A percentile compares a stretch with the other conserved stretches of the same genome.
These are phyloP conservation scores for Colletotrichum sp. DNA, from an alignment of 2,329 filamentous ascomycete genomes.

Conservation along the genomic window DNA sequence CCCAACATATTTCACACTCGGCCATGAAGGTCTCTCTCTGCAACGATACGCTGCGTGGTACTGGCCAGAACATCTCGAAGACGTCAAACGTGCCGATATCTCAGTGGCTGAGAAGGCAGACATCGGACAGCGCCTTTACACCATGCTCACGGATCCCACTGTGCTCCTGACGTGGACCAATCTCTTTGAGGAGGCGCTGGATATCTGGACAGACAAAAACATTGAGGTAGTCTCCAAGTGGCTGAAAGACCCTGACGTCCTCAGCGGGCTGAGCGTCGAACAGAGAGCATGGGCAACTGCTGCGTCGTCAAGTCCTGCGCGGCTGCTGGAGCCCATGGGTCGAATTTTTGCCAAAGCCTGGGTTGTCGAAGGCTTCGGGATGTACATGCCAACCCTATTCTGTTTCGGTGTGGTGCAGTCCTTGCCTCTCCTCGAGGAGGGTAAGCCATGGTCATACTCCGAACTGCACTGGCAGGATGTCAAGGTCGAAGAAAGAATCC, in stretches of 20 bases:
- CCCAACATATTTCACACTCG: conserved; percentile 8
- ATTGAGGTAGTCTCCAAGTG: conserved; percentile 39
- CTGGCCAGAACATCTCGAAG: conserved; percentile 47
- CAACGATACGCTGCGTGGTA: conserved; percentile 47
- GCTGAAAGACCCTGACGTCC: conserved; percentile 38
- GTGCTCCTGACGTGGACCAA: conserved; percentile 45
- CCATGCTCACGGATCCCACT: conserved; percentile 41
- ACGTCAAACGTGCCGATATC: conserved; percentile 33
- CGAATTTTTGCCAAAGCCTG: conserved; percentile 42
- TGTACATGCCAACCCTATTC: conserved; percentile 43
- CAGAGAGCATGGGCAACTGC: conserved; percentile 34
- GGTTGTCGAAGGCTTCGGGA: conserved; percentile 37
- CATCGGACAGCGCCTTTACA: conserved; percentile 36
- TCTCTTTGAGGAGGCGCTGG: conserved; percentile 46
- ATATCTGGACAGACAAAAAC: conserved; percentile 44
- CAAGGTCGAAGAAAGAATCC: conserved; percentile 36
- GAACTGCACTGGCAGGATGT: conserved; percentile 41
- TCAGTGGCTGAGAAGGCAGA: conserved; percentile 32
- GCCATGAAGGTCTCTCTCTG: conserved; percentile 23
- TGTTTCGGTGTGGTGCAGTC: conserved; percentile 50
- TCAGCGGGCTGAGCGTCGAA: conserved; percentile 31
- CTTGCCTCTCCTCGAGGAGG: conserved; percentile 42
- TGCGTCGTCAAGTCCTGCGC: conserved; percentile 28
- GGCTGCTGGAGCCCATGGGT: conserved; percentile 42
- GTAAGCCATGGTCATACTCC: conserved; percentile 40